Evolutionary conservation across 352 stramenopile species (phyloP).

Genomic region (Phytophthora multivora): DNA sequence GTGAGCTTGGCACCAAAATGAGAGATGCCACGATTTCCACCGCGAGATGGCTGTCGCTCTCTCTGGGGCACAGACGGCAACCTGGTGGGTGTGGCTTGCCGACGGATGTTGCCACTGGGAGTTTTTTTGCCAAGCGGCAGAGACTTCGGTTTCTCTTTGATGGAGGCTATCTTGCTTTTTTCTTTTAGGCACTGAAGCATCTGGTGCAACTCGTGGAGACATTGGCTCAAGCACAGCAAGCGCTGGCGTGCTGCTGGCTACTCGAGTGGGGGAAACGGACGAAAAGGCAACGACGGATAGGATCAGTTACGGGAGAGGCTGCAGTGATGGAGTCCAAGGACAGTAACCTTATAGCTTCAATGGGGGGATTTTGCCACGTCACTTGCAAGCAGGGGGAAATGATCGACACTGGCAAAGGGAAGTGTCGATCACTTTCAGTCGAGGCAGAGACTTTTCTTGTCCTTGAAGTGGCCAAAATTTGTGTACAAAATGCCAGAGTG

Average conservation of each 20-base stretch:
- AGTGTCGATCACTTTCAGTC: background rate
- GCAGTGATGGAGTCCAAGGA: background rate
- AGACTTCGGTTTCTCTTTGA: conserved; percentile 32
- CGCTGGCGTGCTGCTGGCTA: conserved; percentile 5
- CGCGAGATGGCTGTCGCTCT: background rate
- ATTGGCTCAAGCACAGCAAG: background rate
- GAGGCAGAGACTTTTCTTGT: background rate
- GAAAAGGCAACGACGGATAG: conserved; percentile 9
- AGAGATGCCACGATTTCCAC: conserved; percentile 26
- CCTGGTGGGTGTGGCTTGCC: conserved; percentile 7
- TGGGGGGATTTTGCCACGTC: background rate
- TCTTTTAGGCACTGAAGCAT: conserved; percentile 17
- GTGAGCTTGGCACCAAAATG: conserved; percentile 25
- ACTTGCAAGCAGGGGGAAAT: background rate
- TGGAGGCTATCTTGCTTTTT: background rate
- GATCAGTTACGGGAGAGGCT: conserved; percentile 16
- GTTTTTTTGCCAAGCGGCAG: conserved; percentile 23
- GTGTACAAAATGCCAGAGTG: conserved; percentile 8
- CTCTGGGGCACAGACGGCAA: conserved; percentile 1
- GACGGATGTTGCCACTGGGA: conserved; percentile 5
- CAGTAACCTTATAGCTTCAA: too few relatives aligned
- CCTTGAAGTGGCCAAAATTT: background rate
- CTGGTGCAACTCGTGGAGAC: conserved; percentile 20
- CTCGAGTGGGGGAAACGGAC: conserved; percentile 6
- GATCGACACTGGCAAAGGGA: conserved; percentile 6